Evolutionary conservation across 129 eudicot species (phyloP).

Genomic region (Flaveria sonorensis): DNA sequence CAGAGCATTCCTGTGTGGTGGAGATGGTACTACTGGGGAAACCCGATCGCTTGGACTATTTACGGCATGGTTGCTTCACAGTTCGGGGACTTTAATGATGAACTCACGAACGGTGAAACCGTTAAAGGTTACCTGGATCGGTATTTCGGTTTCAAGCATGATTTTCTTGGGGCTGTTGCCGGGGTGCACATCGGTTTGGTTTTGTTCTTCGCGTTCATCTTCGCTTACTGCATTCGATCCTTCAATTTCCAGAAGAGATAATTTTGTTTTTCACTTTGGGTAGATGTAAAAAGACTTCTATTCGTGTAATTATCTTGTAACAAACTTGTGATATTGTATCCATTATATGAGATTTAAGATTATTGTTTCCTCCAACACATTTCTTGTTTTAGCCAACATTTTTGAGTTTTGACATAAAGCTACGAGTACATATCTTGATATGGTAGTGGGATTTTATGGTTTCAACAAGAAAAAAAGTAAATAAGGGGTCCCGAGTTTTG

Average conservation of each 20-base stretch:
- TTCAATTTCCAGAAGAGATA: conserved; percentile 68
- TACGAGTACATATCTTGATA: too few species aligned
- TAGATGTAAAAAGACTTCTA: background rate
- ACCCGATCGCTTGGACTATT: conserved; percentile 71
- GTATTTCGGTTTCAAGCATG: conserved; percentile 58
- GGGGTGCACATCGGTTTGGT: conserved; percentile 47
- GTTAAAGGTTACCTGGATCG: conserved; percentile 51
- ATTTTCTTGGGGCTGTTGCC: conserved; percentile 64
- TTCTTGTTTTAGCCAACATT: too few species aligned
- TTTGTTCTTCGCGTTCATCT: conserved; percentile 66
- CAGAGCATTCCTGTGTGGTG: conserved; percentile 87
- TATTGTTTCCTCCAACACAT: too few species aligned
- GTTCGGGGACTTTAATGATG: conserved; percentile 50
- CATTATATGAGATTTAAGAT: too few species aligned
- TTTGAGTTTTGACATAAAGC: too few species aligned
- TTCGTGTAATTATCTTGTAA: background rate
- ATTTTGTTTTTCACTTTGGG: background rate
- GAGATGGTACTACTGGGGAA: conserved; percentile 74
- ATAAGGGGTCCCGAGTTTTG: too few species aligned
- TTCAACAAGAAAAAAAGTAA: too few species aligned
- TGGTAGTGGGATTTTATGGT: too few species aligned
- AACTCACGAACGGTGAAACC: conserved; percentile 39
- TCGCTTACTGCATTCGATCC: conserved; percentile 69
- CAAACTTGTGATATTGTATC: too few species aligned
- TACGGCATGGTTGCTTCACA: conserved; percentile 77